Percentiles rank a stretch among this genome's conserved stretches.
These are phyloP conservation scores for Fusarium goolgardi DNA, from an alignment of 2,329 filamentous ascomycete genomes.

Conservation along the genomic window DNA sequence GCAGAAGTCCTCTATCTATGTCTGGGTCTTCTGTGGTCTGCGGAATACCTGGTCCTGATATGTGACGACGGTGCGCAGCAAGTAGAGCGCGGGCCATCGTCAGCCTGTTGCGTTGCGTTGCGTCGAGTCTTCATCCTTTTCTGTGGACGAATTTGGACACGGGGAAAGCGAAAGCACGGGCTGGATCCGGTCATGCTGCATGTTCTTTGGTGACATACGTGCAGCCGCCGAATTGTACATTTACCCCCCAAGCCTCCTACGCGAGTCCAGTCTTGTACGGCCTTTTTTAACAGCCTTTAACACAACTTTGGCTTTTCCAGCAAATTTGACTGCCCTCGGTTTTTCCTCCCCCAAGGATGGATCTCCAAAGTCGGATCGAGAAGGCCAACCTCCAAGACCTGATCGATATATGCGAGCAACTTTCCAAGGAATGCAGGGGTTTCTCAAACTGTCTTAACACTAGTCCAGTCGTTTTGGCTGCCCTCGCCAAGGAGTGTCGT, in stretches of 20 bases:
- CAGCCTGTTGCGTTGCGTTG: conserved; percentile 24
- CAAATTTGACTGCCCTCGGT: conserved; percentile 17
- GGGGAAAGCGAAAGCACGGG: conserved; percentile 39
- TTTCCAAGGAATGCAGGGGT: conserved; percentile 43
- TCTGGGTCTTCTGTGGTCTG: conserved; percentile 9
- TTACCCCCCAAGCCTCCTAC: conserved; percentile 31
- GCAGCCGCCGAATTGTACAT: conserved; percentile 38
- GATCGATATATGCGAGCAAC: conserved; percentile 44
- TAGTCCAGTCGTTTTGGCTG: conserved; percentile 43
- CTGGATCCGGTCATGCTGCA: conserved; percentile 33
- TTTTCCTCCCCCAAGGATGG: conserved; percentile 37
- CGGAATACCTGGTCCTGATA: conserved; percentile 20
- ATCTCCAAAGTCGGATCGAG: conserved; percentile 42
- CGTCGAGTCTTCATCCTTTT: conserved; percentile 34
- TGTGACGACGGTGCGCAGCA: conserved; percentile 38
- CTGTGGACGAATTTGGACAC: conserved; percentile 29
- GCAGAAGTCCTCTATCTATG: conserved; percentile 31
- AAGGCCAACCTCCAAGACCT: conserved; percentile 44
- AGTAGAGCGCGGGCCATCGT: conserved; percentile 26
- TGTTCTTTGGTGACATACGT: conserved; percentile 15
- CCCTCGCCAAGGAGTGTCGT: conserved; percentile 44
- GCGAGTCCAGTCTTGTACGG: conserved; percentile 1
- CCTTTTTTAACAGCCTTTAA: conserved; percentile 1
- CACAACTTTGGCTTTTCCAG: conserved; percentile 25
- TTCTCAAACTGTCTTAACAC: conserved; percentile 47